Evolutionary conservation across 768 basidiomycete species (phyloP).

Genomic region (Pleurotus pulmonarius): DNA sequence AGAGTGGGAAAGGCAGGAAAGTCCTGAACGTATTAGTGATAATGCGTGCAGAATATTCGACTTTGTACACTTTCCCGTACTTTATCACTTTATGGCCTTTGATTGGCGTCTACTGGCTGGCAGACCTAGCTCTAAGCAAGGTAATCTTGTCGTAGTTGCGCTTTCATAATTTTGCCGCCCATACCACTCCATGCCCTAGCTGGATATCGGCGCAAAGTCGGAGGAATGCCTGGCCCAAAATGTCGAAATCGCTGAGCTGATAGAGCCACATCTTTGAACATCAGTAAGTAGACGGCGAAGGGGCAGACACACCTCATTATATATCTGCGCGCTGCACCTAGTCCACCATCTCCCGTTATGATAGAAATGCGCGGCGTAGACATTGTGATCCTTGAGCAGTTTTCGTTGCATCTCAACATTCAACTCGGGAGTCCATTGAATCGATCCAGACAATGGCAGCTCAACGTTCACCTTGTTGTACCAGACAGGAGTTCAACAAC

Average conservation of each 20-base stretch:
- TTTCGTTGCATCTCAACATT: conserved; percentile 24
- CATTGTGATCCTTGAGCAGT: conserved; percentile 30
- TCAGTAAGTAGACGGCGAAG: too few relatives aligned
- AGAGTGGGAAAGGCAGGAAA: too few relatives aligned
- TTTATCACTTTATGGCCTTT: too few relatives aligned
- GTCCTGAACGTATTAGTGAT: too few relatives aligned
- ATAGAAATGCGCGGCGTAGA: conserved; percentile 29
- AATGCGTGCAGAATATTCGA: too few relatives aligned
- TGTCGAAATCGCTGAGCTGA: conserved; percentile 11
- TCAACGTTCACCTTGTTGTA: conserved; percentile 34
- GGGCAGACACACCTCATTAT: conserved; percentile 33
- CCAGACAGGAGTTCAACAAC: too few relatives aligned
- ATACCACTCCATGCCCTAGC: background rate
- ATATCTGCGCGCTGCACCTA: conserved; percentile 44
- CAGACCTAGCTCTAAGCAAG: too few relatives aligned
- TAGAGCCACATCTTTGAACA: background rate
- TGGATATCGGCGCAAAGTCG: conserved; percentile 9
- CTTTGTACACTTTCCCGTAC: too few relatives aligned
- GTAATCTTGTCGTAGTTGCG: too few relatives aligned
- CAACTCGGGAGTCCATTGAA: conserved; percentile 19
- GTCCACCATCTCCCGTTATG: conserved; percentile 44
- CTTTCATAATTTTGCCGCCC: too few relatives aligned
- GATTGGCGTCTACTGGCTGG: too few relatives aligned
- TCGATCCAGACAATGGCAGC: conserved; percentile 31
- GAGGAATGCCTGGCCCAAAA: conserved; percentile 8